phyloP scores from a whole-genome alignment of 345 rosid genomes.

The Aquilaria yunnanensis region DNA sequence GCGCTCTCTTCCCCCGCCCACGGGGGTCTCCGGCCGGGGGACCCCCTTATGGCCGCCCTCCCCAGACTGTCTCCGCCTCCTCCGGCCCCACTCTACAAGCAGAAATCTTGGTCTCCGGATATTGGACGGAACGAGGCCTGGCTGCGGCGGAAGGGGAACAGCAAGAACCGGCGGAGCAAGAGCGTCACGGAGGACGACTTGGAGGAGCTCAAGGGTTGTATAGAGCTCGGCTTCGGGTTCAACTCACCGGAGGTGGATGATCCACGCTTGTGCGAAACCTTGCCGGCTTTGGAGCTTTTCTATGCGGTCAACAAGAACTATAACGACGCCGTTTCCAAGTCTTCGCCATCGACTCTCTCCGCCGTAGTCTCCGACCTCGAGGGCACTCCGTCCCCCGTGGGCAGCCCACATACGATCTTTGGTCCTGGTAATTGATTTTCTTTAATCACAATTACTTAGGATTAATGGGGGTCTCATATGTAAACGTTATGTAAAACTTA shows the following conservation, averaged over 20 bases:
- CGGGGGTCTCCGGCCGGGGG: no score
- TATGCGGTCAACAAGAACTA: constrained; percentile 69
- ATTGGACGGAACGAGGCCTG: constrained; percentile 78
- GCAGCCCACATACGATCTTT: constrained; percentile 56
- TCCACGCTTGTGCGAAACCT: constrained; percentile 64
- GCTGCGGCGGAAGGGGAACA: constrained; percentile 58
- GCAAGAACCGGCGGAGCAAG: constrained; percentile 57
- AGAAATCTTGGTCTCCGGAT: constrained; percentile 91
- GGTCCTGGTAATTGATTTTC: constrained; percentile 28
- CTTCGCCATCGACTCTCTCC: constrained; percentile 32
- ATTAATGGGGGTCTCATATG: no score
- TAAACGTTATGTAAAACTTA: no score
- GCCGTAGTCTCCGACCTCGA: constrained; percentile 43
- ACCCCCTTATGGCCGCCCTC: no score
- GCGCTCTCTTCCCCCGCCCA: no score
- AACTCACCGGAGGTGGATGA: constrained; percentile 74
- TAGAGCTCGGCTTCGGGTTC: constrained; percentile 85
- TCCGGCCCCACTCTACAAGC: constrained; percentile 49
- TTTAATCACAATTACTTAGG: no score
- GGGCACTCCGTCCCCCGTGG: constrained; percentile 31
- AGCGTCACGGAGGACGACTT: constrained; percentile 90
- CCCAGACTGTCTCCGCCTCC: constrained; percentile 4
- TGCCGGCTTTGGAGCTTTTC: constrained; percentile 83
- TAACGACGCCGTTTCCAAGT: constrained; percentile 40
- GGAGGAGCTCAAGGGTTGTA: constrained; percentile 86